These are phyloP conservation scores for Emergomyces pasteurianus DNA, from an alignment of 2,329 filamentous ascomycete species.

Conservation along the genomic window DNA sequence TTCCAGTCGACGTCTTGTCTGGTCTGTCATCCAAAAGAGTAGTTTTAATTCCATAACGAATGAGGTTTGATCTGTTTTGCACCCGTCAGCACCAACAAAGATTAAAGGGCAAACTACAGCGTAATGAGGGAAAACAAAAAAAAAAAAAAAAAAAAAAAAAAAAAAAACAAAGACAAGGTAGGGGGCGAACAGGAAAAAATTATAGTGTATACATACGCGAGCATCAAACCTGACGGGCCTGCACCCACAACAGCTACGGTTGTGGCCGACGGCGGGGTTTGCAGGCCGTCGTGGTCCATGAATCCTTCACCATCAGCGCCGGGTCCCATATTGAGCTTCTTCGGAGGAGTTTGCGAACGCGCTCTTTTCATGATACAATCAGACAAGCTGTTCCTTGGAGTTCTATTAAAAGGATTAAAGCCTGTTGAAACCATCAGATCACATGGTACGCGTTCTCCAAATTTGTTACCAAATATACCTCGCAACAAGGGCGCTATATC, in stretches of 20 bases:
- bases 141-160: no score
- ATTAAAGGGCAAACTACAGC: neutral
- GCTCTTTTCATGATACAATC: conserved; percentile 11
- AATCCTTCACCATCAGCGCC: conserved; percentile 19
- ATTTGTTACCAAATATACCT: no score
- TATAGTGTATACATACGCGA: conserved; percentile 23
- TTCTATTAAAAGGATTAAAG: neutral
- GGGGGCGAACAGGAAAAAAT: neutral
- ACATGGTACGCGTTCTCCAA: neutral
- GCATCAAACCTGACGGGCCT: conserved; percentile 34
- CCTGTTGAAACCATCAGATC: neutral
- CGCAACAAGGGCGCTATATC: neutral
- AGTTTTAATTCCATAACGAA: conserved; percentile 35
- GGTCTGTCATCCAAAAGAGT: conserved; percentile 43
- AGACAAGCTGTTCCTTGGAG: neutral
- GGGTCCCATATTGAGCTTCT: conserved; percentile 17
- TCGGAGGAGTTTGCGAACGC: conserved; percentile 8
- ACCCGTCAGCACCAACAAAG: conserved; percentile 11
- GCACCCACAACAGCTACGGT: conserved; percentile 37
- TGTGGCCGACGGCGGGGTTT: conserved; percentile 11
- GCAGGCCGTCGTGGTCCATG: conserved; percentile 7
- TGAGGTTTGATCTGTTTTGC: conserved; percentile 44
- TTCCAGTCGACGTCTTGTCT: no score
- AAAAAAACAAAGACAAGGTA: no score
- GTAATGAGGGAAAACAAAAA: neutral